phyloP scores from a whole-genome alignment of 1,284 basidiomycete species.

The Austroboletus niveus region DNA sequence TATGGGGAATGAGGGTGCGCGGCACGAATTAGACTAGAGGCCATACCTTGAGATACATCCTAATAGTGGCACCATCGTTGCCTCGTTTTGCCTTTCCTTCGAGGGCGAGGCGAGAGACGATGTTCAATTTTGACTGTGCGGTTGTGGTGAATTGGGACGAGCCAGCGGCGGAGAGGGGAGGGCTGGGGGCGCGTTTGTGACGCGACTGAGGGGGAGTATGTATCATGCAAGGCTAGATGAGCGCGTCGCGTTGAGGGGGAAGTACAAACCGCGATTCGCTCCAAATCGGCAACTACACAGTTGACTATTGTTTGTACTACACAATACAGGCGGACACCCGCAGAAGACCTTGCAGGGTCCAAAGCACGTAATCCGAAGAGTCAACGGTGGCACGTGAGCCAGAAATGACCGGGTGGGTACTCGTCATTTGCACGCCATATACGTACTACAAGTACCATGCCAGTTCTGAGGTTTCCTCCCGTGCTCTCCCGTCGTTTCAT shows the following conservation, averaged over 20 bases:
- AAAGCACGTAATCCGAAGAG: not conserved
- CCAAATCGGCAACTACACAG: not conserved
- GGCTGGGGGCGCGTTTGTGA: conserved; percentile 38
- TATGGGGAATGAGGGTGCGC: conserved; percentile 27
- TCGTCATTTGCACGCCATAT: not conserved
- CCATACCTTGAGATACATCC: conserved; percentile 72
- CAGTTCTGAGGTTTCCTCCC: conserved; percentile 9
- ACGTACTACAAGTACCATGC: not conserved
- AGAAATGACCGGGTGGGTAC: conserved; percentile 27
- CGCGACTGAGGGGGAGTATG: conserved; percentile 29
- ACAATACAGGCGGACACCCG: too few species aligned
- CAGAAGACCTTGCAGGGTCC: too few species aligned
- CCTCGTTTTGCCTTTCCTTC: conserved; percentile 69
- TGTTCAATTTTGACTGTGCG: conserved; percentile 52
- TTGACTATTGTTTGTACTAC: not conserved
- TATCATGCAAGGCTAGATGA: not conserved
- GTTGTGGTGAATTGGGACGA: conserved; percentile 36
- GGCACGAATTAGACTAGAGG: not conserved
- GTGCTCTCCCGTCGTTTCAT: conserved; percentile 6
- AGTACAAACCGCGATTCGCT: not conserved
- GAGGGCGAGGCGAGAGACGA: conserved; percentile 70
- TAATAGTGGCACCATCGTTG: conserved; percentile 61
- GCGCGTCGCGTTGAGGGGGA: not conserved
- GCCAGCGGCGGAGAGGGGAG: conserved; percentile 39
- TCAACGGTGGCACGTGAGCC: conserved; percentile 18